Percentiles rank a stretch among this genome's conserved stretches.
These are phyloP conservation scores for Cladosporium sp. DNA, from an alignment of 2,329 filamentous ascomycete species.

Conservation along the genomic window DNA sequence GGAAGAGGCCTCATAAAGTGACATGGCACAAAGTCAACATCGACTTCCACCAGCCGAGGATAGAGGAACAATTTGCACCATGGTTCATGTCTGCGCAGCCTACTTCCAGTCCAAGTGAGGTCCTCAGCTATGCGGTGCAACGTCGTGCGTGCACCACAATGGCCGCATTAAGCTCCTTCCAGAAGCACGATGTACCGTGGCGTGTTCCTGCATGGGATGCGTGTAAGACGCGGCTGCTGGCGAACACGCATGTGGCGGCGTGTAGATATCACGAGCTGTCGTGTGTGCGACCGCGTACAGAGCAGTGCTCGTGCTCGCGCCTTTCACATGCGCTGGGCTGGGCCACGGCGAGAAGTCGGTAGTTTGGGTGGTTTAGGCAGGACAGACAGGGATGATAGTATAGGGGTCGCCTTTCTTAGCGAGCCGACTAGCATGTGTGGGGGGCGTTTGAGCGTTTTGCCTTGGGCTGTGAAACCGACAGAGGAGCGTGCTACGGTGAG, in stretches of 20 bases:
- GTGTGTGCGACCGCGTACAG: conserved; percentile 7
- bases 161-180: conserved; percentile 18
- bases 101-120: conserved; percentile 3
- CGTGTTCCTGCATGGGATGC: conserved; percentile 20
- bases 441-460: conserved; percentile 12
- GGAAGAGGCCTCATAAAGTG: background rate
- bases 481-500: conserved; percentile 7
- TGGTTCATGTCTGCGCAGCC: conserved; percentile 5
- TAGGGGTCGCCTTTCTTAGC: background rate
- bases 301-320: conserved; percentile 14
- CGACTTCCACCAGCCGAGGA: background rate
- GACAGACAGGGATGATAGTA: background rate
- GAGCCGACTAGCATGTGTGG: conserved; percentile 11
- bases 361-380: background rate
- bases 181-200: conserved; percentile 13
- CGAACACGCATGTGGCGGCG: conserved; percentile 19
- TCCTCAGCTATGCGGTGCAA: conserved; percentile 8
- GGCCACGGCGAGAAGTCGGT: background rate
- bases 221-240: conserved; percentile 21
- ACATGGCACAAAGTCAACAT: conserved; percentile 1
- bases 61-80: background rate
- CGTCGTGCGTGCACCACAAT: conserved; percentile 12
- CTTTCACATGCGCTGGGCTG: conserved; percentile 13
- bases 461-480: conserved; percentile 18
- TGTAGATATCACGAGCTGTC: conserved; percentile 9